These are phyloP conservation scores for Podospora pseudocomata DNA, from an alignment of 495 filamentous ascomycete genomes.

Conservation along the genomic window DNA sequence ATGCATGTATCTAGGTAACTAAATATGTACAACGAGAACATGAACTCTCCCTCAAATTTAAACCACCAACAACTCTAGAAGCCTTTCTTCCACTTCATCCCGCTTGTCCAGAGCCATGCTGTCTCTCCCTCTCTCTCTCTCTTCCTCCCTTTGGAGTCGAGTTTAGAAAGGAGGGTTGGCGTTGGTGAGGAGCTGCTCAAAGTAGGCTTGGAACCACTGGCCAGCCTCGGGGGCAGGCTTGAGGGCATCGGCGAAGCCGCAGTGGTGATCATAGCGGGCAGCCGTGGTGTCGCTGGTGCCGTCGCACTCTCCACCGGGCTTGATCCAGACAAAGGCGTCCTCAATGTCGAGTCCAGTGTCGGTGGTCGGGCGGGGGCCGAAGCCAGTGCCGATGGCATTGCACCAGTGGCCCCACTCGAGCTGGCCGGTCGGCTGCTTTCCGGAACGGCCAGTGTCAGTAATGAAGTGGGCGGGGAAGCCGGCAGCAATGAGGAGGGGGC, in stretches of 20 bases:
- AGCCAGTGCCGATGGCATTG: conserved; percentile 71
- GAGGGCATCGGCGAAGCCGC: conserved; percentile 56
- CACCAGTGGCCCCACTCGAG: conserved; percentile 75
- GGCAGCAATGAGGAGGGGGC: conserved; percentile 53
- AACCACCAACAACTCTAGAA: background rate
- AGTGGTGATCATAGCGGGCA: conserved; percentile 66
- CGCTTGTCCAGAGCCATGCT: no score
- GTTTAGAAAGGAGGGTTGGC: conserved; percentile 57
- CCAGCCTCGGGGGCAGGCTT: conserved; percentile 75
- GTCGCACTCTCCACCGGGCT: conserved; percentile 79
- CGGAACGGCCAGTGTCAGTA: conserved; percentile 64
- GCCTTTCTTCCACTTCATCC: background rate
- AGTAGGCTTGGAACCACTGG: conserved; percentile 76
- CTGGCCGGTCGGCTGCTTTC: conserved; percentile 66
- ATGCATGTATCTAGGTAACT: no score
- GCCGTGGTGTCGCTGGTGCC: conserved; percentile 64
- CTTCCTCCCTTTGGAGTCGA: background rate
- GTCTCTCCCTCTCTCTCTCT: background rate
- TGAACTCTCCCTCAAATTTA: no score
- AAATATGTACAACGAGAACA: background rate
- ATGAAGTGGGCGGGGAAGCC: conserved; percentile 73
- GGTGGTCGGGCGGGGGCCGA: conserved; percentile 65
- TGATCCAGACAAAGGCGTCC: conserved; percentile 81
- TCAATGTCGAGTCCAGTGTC: conserved; percentile 58
- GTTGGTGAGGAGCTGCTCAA: conserved; percentile 65